Conservation (phyloP, 2,329 filamentous ascomycete genomes). For the Plenodomus lindquistii region DNA sequence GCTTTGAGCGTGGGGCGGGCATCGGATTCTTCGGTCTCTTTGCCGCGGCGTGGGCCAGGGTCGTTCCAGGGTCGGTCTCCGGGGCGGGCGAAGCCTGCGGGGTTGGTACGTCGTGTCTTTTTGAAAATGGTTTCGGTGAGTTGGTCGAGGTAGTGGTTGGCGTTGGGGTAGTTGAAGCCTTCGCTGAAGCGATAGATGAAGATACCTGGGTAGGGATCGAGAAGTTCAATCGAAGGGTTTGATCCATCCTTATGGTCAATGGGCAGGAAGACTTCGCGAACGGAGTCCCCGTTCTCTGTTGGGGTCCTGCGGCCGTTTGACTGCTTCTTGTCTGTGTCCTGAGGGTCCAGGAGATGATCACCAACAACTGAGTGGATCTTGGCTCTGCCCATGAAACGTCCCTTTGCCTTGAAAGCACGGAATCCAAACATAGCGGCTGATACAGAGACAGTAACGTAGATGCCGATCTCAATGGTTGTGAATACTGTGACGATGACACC, state of each 20-base stretch:
- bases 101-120: conserved; percentile 77
- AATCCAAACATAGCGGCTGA: conserved; percentile 80
- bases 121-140: conserved; percentile 49
- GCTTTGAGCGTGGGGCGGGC: conserved; percentile 76
- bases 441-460: conserved; percentile 81
- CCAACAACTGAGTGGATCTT: conserved; percentile 85
- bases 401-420: conserved; percentile 79
- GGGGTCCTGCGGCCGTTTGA: conserved; percentile 20
- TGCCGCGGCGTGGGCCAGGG: conserved; percentile 70
- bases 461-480: conserved; percentile 83
- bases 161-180: conserved; percentile 96
- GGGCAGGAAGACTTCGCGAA: conserved; percentile 83
- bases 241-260: conserved; percentile 85
- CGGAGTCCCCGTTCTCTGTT: conserved; percentile 47
- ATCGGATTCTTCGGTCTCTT: conserved; percentile 48
- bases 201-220: conserved; percentile 84
- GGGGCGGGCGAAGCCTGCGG: conserved; percentile 59
- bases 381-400: conserved; percentile 81
- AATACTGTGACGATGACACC: conserved; percentile 93
- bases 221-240: conserved; percentile 78
- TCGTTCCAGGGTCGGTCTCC: conserved; percentile 93
- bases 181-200: conserved; percentile 98
- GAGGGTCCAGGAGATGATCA: conserved; percentile 66
- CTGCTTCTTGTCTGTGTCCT: conserved; percentile 28
- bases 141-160: conserved; percentile 83